Evolutionary conservation across 768 basidiomycete genomes (phyloP).

Genomic region (Hirschioporus abietinus): DNA sequence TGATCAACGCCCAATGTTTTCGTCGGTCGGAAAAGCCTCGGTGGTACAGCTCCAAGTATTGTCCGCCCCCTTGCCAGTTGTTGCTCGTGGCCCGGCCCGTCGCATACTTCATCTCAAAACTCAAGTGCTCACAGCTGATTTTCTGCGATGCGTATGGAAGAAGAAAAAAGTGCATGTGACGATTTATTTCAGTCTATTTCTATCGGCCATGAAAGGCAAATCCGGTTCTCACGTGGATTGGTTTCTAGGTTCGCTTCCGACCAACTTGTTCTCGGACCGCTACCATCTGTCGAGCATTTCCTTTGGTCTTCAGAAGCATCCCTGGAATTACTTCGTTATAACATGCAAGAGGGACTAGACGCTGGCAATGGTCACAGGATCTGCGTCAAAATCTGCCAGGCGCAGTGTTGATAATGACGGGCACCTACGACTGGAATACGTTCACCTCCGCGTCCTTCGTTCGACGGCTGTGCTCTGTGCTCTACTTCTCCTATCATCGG

Average conservation of each 20-base stretch:
- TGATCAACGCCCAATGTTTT: neutral
- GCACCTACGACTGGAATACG: neutral
- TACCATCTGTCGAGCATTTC: neutral
- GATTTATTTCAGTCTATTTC: neutral
- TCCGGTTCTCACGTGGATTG: neutral
- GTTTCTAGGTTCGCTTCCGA: neutral
- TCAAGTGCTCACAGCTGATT: neutral
- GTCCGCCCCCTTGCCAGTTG: neutral
- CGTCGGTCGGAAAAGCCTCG: neutral
- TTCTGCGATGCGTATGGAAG: too few relatives aligned
- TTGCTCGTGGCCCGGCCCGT: neutral
- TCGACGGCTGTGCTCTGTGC: neutral
- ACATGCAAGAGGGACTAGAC: neutral
- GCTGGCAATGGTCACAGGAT: neutral
- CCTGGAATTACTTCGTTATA: neutral
- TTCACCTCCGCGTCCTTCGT: neutral
- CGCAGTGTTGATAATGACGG: neutral
- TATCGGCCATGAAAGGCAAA: neutral
- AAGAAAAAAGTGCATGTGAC: too few relatives aligned
- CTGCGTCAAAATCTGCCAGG: neutral
- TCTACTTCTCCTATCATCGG: neutral
- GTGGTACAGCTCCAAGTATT: neutral
- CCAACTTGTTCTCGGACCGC: neutral
- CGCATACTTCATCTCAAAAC: neutral
- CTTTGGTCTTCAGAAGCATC: neutral